Base-by-base conservation (phyloP, 495 filamentous ascomycete genomes). In the Hypoxylon perforatum region DNA sequence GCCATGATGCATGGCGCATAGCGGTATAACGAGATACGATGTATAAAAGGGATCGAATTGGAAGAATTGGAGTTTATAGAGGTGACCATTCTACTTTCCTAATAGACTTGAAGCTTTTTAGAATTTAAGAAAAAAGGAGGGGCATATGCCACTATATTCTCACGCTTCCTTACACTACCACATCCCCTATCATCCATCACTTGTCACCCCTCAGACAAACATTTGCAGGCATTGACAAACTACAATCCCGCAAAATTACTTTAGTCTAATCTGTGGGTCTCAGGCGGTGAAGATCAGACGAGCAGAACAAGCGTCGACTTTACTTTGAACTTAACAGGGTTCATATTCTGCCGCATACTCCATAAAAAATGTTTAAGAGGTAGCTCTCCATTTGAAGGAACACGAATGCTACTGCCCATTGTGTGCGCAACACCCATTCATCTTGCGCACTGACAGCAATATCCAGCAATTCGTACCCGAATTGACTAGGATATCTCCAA, bases 221-320 rank as follows among this genome's bases (percentile, higher is more conserved):
- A 3, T 3, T 28, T 7, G 25, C 25, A 28, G 7, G 25, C 25
- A 28, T 28, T 28, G 25, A 28, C 25, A 28, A 28, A 28, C 25
- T 7, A 28, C 25, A 28, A 28, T 3, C 25, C 25, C 25, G 25
- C 7, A 28, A 28, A 28, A 3, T 38, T 5, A 10, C 35, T 15
- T 44, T 56, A 35, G 35, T n/a, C 28, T 39, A 48, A 28, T 45
- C 35, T 21, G 60, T 61, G 66, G 66, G 46, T 61, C 39, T n/a
- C 56, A 28, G 55, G 61, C 66, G 66, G 61, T 69, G 61, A 64
- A 60, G 51, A 69, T 57, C 30, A 62, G 39, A 56, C 66, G 33
- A 56, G 38, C 50, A n/a, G n/a, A n/a, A n/a, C n/a, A n/a, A n/a
- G n/a, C 49, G 25, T 46, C 10, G 46, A 52, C 52, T 14, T 4